A percentile compares a stretch with the other conserved stretches of the same genome.
phyloP scores from a whole-genome alignment of 2,329 filamentous ascomycete species.

The Penicillium sp. region DNA sequence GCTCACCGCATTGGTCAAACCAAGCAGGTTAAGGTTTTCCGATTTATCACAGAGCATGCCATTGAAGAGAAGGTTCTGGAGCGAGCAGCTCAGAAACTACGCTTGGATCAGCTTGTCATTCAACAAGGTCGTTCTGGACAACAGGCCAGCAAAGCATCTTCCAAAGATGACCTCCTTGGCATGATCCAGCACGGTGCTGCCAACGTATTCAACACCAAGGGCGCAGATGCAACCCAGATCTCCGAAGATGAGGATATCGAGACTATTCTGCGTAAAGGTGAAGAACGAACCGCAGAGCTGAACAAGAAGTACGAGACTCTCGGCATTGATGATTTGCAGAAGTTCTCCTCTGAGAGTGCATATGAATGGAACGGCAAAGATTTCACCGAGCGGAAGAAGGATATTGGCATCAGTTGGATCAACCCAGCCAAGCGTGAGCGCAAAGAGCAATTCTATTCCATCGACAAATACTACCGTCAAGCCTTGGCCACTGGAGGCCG shows the following conservation, averaged over 20 bases:
- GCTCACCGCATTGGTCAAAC: constrained; percentile 98
- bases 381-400: constrained; percentile 87
- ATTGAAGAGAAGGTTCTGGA: constrained; percentile 98
- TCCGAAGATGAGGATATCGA: constrained; percentile 83
- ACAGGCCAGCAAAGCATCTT: constrained; percentile 84
- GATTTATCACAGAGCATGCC: constrained; percentile 95
- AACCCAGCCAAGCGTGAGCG: constrained; percentile 97
- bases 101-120: constrained; percentile 94
- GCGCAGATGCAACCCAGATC: constrained; percentile 59
- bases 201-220: constrained; percentile 79
- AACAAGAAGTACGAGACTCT: constrained; percentile 96
- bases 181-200: constrained; percentile 99
- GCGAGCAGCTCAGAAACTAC: constrained; percentile 91
- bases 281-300: constrained; percentile 82
- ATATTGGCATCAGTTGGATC: constrained; percentile 93
- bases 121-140: constrained; percentile 94
- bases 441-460: constrained; percentile 96
- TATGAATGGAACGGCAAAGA: constrained; percentile 99
- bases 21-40: constrained; percentile 94
- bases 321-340: constrained; percentile 93
- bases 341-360: constrained; percentile 94
- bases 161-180: constrained; percentile 90
- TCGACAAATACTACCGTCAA: constrained; percentile 97
- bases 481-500: constrained; percentile 78
- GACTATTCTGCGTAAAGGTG: constrained; percentile 77